phyloP scores from a whole-genome alignment of 805 yeast genomes.

The Hanseniaspora vineae region DNA sequence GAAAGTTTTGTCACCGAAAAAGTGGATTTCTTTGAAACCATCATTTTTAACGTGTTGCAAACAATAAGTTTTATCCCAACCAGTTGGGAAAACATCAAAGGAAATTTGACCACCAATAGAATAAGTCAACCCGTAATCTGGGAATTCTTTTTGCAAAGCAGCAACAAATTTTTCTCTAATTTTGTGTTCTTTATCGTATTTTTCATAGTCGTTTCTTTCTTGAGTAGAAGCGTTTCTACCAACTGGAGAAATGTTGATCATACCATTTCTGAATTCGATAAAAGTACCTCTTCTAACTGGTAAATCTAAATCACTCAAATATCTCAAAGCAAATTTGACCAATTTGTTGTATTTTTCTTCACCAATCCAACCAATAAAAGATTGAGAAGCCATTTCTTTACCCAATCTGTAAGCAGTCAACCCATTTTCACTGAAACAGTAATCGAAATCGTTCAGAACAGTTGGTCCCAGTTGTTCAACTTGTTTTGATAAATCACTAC shows the following conservation, averaged over 20 bases:
- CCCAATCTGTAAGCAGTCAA: constrained; percentile 94
- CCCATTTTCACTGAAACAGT: constrained; percentile 95
- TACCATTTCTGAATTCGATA: constrained; percentile 97
- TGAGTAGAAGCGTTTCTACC: constrained; percentile 95
- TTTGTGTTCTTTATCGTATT: constrained; percentile 65
- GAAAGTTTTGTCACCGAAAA: constrained; percentile 97
- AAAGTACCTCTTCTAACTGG: constrained; percentile 99
- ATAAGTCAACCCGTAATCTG: constrained; percentile 79
- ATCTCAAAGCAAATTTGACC: constrained; percentile 71
- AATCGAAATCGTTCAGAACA: constrained; percentile 75
- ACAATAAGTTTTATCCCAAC: constrained; percentile 99
- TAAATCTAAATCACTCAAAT: constrained; percentile 73
- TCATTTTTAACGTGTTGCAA: constrained; percentile 82
- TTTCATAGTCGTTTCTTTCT: constrained; percentile 89
- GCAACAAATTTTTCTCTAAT: constrained; percentile 75
- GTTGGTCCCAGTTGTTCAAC: constrained; percentile 85
- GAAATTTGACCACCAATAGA: constrained; percentile 99
- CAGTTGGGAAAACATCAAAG: constrained; percentile 98
- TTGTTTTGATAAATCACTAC: constrained; percentile 89
- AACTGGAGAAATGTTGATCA: constrained; percentile 95
- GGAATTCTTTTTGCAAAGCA: constrained; percentile 72
- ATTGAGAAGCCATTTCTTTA: constrained; percentile 77
- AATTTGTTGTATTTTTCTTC: constrained; percentile 86
- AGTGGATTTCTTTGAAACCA: constrained; percentile 79
- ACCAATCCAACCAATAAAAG: constrained; percentile 92